Conservation (phyloP, 1,284 basidiomycete species). For the Papiliotrema laurentii region DNA sequence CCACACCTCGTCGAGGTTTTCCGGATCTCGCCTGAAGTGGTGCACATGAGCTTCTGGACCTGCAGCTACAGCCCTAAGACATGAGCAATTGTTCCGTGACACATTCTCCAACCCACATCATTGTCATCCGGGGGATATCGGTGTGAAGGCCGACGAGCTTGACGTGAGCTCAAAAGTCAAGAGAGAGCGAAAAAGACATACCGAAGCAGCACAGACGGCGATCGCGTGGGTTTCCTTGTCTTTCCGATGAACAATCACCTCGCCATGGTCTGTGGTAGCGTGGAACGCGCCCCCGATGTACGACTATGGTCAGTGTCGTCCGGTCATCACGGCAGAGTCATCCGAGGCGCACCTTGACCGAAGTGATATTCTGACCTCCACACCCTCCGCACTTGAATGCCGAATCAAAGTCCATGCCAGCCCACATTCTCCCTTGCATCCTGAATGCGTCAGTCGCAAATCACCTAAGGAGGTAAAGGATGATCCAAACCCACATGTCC, state of each 20-base stretch:
- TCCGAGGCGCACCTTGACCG: constrained; percentile 17
- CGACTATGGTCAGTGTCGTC: constrained; percentile 9
- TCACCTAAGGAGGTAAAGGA: no score
- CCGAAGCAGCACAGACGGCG: constrained; percentile 25
- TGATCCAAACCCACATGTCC: no score
- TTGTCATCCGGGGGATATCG: constrained; percentile 28
- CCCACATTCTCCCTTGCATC: neutral
- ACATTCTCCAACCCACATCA: constrained; percentile 20
- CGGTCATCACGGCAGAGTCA: neutral
- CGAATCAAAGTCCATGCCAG: neutral
- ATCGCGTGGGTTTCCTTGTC: constrained; percentile 18
- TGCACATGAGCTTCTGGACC: constrained; percentile 37
- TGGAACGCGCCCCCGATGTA: constrained; percentile 17
- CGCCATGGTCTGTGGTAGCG: constrained; percentile 38
- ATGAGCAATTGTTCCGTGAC: neutral
- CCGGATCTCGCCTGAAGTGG: constrained; percentile 24
- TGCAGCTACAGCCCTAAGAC: constrained; percentile 20
- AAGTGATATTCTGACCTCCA: constrained; percentile 28
- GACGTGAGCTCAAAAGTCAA: constrained; percentile 2
- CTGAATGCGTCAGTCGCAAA: no score
- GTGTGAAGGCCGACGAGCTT: constrained; percentile 31
- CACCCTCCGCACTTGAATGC: constrained; percentile 13
- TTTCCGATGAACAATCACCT: constrained; percentile 21
- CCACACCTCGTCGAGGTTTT: constrained; percentile 15
- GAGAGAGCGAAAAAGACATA: constrained; percentile 7